Evolutionary conservation across 2,329 filamentous ascomycete species (phyloP).

Genomic region (Fusarium longipes): DNA sequence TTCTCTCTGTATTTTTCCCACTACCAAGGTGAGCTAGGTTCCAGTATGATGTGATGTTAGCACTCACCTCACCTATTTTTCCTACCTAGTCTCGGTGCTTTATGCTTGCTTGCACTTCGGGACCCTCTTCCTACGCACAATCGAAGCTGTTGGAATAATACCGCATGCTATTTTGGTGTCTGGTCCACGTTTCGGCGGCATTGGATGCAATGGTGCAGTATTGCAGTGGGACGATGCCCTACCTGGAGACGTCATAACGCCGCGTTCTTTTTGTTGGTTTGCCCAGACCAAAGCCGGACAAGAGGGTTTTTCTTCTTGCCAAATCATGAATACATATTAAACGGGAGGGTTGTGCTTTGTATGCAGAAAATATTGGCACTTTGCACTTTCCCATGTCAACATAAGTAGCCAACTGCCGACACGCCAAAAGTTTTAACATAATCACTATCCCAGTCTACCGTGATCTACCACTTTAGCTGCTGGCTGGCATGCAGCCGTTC

Average conservation of each 20-base stretch:
- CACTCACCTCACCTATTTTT: constrained; percentile 32
- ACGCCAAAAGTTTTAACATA: background rate
- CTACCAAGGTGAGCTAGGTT: constrained; percentile 30
- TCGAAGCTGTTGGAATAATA: constrained; percentile 36
- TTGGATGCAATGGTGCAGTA: constrained; percentile 29
- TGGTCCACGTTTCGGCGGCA: constrained; percentile 37
- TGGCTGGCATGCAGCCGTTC: constrained; percentile 41
- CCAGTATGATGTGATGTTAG: constrained; percentile 37
- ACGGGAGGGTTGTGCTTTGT: background rate
- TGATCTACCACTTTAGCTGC: constrained; percentile 17
- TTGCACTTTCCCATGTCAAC: background rate
- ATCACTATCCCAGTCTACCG: constrained; percentile 17
- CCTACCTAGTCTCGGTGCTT: constrained; percentile 41
- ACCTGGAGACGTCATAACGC: constrained; percentile 36
- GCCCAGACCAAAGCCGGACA: constrained; percentile 7
- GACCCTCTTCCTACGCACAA: constrained; percentile 31
- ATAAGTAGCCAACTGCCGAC: background rate
- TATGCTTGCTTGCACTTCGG: constrained; percentile 27
- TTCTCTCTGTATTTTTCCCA: background rate
- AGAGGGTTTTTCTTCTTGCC: background rate
- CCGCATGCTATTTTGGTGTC: constrained; percentile 27
- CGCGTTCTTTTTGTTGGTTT: constrained; percentile 20
- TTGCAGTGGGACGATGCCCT: constrained; percentile 25
- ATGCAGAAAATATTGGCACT: background rate
- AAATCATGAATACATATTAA: constrained; percentile 1